Evolutionary conservation across 1,139 yeast species (phyloP).

Genomic region (Taiozyma onychis): DNA sequence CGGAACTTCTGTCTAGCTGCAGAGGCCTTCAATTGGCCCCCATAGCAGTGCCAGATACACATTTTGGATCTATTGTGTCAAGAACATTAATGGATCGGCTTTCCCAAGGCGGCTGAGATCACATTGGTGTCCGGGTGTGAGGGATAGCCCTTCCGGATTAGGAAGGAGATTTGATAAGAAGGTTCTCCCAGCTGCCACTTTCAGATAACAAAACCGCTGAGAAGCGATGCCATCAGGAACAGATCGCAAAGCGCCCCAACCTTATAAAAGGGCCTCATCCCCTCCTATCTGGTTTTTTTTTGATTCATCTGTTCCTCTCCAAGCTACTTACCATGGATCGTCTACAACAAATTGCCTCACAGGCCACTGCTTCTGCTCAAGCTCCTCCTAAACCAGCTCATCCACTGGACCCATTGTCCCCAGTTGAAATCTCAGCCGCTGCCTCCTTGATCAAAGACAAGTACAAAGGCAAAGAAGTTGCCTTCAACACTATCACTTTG

Average conservation of each 20-base stretch:
- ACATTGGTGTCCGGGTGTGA: not conserved
- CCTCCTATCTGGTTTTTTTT: not conserved
- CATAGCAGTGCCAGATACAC: too few species aligned
- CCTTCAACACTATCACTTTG: slow-evolving; percentile 65
- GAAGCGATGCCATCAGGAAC: not conserved
- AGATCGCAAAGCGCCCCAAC: not conserved
- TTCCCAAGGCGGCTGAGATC: not conserved
- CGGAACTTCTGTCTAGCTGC: too few species aligned
- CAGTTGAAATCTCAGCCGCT: slow-evolving; percentile 46
- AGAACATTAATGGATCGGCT: not conserved
- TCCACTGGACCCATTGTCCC: slow-evolving; percentile 68
- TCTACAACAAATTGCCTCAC: slow-evolving; percentile 58
- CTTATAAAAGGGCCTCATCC: not conserved
- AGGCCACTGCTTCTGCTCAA: slow-evolving; percentile 50
- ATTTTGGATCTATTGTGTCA: not conserved
- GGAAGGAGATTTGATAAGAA: not conserved
- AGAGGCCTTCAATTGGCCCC: too few species aligned
- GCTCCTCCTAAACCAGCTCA: slow-evolving; percentile 54
- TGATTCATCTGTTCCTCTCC: not conserved
- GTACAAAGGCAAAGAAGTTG: slow-evolving; percentile 41
- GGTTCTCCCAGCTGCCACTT: not conserved
- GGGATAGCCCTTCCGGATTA: not conserved
- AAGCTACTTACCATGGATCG: slow-evolving; percentile 45
- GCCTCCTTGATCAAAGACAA: slow-evolving; percentile 39
- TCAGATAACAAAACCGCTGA: not conserved